A percentile compares a stretch with the other conserved stretches of the same genome.
phyloP scores from a whole-genome alignment of 164 flowering plant genomes.

The Kalanchoe fedtschenkoi region DNA sequence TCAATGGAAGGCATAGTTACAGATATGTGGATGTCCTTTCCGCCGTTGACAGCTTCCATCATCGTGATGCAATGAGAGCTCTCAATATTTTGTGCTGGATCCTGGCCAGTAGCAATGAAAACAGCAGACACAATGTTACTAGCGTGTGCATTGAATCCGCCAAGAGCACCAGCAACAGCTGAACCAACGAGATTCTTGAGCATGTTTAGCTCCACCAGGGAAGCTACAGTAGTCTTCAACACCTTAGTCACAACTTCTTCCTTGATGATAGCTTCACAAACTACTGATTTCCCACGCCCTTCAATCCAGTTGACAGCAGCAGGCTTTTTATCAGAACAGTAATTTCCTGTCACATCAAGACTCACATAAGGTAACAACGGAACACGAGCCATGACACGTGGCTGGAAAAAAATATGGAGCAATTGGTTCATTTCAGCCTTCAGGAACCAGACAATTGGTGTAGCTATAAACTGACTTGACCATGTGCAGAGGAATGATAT shows the following conservation, averaged over 20 bases:
- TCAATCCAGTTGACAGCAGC: slow-evolving; percentile 88
- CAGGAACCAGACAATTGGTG: too few relatives aligned
- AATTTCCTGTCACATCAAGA: slow-evolving; percentile 34
- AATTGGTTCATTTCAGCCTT: too few relatives aligned
- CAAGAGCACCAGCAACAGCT: slow-evolving; percentile 78
- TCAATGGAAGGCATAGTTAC: slow-evolving; percentile 86
- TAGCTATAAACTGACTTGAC: too few relatives aligned
- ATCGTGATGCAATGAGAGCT: slow-evolving; percentile 87
- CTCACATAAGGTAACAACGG: neutral
- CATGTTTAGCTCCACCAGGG: slow-evolving; percentile 91
- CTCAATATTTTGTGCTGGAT: slow-evolving; percentile 84
- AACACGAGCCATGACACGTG: too few relatives aligned
- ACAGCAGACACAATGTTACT: slow-evolving; percentile 79
- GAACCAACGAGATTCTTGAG: slow-evolving; percentile 79
- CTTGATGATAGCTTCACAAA: slow-evolving; percentile 69
- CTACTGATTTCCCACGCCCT: slow-evolving; percentile 83
- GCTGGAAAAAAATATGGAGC: too few relatives aligned
- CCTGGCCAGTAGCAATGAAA: slow-evolving; percentile 83
- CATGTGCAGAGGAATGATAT: too few relatives aligned
- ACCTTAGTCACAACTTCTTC: slow-evolving; percentile 70
- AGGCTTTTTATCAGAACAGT: slow-evolving; percentile 77
- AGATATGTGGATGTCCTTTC: slow-evolving; percentile 69
- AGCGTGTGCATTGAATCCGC: slow-evolving; percentile 87
- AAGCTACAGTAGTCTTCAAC: slow-evolving; percentile 53
- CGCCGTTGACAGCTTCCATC: slow-evolving; percentile 80